Evolutionary conservation across 2,329 filamentous ascomycete genomes (phyloP), one percentile per base, ranked within the genome.

Genomic region (Cladosporium halotolerans): DNA sequence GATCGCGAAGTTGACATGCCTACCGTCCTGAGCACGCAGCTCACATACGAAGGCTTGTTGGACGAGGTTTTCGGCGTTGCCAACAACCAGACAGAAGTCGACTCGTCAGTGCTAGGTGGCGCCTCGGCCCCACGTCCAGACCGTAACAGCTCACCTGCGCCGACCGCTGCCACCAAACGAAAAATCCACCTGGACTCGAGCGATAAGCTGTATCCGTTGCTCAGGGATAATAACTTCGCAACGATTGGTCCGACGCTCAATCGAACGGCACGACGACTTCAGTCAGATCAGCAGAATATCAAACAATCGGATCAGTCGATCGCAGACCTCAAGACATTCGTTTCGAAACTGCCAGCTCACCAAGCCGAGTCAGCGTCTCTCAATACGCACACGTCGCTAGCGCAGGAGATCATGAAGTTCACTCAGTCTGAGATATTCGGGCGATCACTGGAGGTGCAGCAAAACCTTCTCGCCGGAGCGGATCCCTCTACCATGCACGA

Each of bases 1-100:
- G 93, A 99, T 70, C 87, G 93, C 46, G 91, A 96, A 67, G 86
- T 96, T 52, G 93, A 99, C 69, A 90, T 93, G 64, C 89, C 92
- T 13, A 96, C 93, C 1, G 86, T 88, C 0, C 78, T 99, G 13
- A 83, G 99, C 51, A 97, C 92, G 0, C 93, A 99, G 68, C 76
- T 99, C 57, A 99, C 93, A 1, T 99, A 99, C 65, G 92, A 99
- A 72, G 93, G 93, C 3, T 77, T 99, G 23, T 86, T 99, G 51
- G 95, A 99, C 65, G 93, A 99, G 68, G 80, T 93, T 13, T 95
- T 95, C 66, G 85, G 87, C 32, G 95, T 99, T 57, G 83, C 88
- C 59, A 87, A 96, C 66, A 97, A 95, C 65, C 90, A 95, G 67
- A 85, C 89, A 36, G 93, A 97, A 66, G 84, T 97, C 18, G 92